phyloP scores from a whole-genome alignment of 2,329 filamentous ascomycete species.

The Gnomoniopsis sp. region DNA sequence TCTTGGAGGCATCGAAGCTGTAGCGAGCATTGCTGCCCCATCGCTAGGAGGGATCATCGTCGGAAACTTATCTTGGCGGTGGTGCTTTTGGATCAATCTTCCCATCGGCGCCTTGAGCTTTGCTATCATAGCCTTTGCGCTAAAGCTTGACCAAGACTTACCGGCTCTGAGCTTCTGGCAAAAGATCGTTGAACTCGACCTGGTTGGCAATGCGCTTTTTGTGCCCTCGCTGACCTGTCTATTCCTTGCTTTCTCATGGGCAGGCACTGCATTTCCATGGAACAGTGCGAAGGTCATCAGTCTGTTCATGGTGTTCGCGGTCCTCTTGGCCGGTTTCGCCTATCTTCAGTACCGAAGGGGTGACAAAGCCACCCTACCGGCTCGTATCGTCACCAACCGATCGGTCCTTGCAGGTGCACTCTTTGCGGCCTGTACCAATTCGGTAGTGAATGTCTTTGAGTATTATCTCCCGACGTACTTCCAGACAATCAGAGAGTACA shows the following conservation, averaged over 20 bases:
- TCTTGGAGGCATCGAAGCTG: background rate
- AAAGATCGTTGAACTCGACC: slow-evolving; percentile 36
- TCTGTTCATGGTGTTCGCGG: slow-evolving; percentile 24
- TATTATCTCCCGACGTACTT: slow-evolving; percentile 40
- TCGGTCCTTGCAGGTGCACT: slow-evolving; percentile 29
- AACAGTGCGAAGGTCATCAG: slow-evolving; percentile 28
- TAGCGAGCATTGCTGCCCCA: slow-evolving; percentile 11
- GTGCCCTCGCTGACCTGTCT: slow-evolving; percentile 23
- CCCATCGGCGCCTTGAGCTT: slow-evolving; percentile 8
- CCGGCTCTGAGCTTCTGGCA: slow-evolving; percentile 14
- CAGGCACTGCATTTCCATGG: slow-evolving; percentile 35
- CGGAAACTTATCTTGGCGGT: slow-evolving; percentile 11
- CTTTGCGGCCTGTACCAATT: slow-evolving; percentile 27
- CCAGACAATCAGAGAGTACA: slow-evolving; percentile 33
- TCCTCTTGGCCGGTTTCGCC: slow-evolving; percentile 24
- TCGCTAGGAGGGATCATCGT: slow-evolving; percentile 14
- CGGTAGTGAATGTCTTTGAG: slow-evolving; percentile 10
- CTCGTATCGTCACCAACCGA: slow-evolving; percentile 22
- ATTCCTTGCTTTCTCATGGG: slow-evolving; percentile 38
- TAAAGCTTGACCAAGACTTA: slow-evolving; percentile 4
- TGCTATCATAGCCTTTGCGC: slow-evolving; percentile 5
- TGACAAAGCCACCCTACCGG: slow-evolving; percentile 25
- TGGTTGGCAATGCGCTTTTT: slow-evolving; percentile 26
- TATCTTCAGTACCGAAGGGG: slow-evolving; percentile 33
- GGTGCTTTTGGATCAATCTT: slow-evolving; percentile 18